These are phyloP conservation scores for Balamuthia mandrillaris DNA, from an alignment of 208 protist genomes.

Conservation along the genomic window DNA sequence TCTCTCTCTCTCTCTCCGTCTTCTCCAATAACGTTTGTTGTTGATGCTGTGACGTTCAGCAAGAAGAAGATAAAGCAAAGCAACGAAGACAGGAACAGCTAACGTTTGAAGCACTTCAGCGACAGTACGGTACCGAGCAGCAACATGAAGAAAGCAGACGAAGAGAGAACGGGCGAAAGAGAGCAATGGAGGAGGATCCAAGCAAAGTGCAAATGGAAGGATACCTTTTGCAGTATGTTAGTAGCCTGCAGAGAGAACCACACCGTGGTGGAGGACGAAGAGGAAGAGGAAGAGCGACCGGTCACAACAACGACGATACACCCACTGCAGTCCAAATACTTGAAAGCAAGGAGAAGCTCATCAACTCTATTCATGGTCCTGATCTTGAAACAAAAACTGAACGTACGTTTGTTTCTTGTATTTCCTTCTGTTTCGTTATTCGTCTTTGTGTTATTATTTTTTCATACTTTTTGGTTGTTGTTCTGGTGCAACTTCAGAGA, in stretches of 20 bases:
- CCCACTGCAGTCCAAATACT: not conserved
- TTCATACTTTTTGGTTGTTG: not conserved
- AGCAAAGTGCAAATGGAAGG: too few relatives aligned
- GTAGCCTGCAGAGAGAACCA: not conserved
- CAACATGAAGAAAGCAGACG: too few relatives aligned
- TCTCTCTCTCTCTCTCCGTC: not conserved
- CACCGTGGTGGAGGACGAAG: not conserved
- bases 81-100: too few relatives aligned
- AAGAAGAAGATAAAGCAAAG: not conserved
- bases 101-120: too few relatives aligned
- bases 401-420: not conserved
- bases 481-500: not conserved
- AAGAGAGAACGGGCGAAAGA: too few relatives aligned
- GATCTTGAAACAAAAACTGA: slow-evolving; percentile 11
- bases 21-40: too few relatives aligned
- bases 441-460: not conserved
- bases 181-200: too few relatives aligned
- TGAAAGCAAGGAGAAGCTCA: slow-evolving; percentile 20
- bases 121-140: too few relatives aligned
- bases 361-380: slow-evolving; percentile 3
- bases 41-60: not conserved
- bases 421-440: not conserved
- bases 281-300: not conserved
- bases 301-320: too few relatives aligned
- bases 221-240: not conserved